A percentile compares a stretch with the other conserved stretches of the same genome.
Evolutionary conservation across 2,329 filamentous ascomycete genomes (phyloP).

Genomic region (Gyromitra esculenta): DNA sequence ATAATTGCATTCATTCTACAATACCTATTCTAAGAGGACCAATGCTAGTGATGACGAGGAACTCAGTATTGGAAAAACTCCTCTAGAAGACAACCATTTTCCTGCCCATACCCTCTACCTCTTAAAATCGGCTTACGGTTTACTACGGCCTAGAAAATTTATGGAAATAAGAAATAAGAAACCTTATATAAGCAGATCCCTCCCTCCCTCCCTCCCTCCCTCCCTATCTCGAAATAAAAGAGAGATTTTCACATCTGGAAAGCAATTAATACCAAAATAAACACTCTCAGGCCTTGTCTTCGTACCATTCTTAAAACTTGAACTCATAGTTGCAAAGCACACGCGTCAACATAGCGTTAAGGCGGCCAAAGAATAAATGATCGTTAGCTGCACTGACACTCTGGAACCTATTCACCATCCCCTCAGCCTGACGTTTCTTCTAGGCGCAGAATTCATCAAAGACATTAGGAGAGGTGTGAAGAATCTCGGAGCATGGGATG

Average conservation of each 20-base stretch:
- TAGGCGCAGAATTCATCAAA: constrained; percentile 63
- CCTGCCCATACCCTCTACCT: background rate
- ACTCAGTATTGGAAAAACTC: background rate
- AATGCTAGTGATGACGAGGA: no score
- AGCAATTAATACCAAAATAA: background rate
- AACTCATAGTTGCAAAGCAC: constrained; percentile 60
- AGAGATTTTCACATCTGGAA: background rate
- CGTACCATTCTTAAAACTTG: constrained; percentile 52
- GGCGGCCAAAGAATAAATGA: constrained; percentile 60
- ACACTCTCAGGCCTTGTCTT: background rate
- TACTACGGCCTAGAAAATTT: background rate
- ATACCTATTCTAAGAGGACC: no score
- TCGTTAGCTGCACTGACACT: constrained; percentile 58
- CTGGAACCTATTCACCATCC: constrained; percentile 16
- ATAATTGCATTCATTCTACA: no score
- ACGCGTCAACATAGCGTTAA: constrained; percentile 56
- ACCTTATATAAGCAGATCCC: background rate
- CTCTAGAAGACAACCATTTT: background rate
- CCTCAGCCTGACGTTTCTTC: constrained; percentile 58
- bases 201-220: background rate
- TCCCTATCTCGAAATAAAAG: background rate
- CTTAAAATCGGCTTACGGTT: background rate
- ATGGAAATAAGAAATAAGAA: background rate
- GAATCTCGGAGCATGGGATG: constrained; percentile 57
- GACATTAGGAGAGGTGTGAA: constrained; percentile 59